Conservation (phyloP, 768 basidiomycete genomes). For the Calocybe gangraenosa region DNA sequence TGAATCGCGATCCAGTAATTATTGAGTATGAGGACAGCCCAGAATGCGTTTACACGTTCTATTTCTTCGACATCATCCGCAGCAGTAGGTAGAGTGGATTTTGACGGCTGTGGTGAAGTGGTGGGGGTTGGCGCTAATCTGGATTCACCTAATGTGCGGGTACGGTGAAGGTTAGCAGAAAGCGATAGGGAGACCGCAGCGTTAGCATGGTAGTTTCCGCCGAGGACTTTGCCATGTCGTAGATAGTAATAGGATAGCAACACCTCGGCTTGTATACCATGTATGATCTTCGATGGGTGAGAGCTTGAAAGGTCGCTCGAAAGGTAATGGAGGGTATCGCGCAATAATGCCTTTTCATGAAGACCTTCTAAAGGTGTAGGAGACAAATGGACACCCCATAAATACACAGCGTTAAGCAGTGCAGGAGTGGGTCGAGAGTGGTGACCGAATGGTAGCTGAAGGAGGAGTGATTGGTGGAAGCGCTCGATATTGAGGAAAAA, state of each 20-base stretch:
- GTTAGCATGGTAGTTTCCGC: constrained; percentile 47
- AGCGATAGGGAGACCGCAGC: constrained; percentile 39
- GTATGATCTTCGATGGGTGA: constrained; percentile 35
- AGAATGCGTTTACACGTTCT: constrained; percentile 30
- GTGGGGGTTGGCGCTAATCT: not conserved
- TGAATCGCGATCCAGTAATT: constrained; percentile 42
- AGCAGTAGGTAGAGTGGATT: constrained; percentile 23
- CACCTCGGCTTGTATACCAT: constrained; percentile 47
- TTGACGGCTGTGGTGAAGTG: constrained; percentile 15
- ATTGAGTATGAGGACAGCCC: constrained; percentile 35
- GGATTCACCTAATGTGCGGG: constrained; percentile 15
- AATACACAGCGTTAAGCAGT: constrained; percentile 32
- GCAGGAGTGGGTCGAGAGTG: constrained; percentile 30
- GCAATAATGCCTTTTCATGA: constrained; percentile 32
- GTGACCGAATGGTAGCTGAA: constrained; percentile 25
- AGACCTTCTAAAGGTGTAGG: constrained; percentile 13
- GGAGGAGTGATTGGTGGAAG: constrained; percentile 34
- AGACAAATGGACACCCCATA: constrained; percentile 33
- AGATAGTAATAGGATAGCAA: constrained; percentile 53
- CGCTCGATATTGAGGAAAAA: constrained; percentile 48
- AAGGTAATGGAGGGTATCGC: constrained; percentile 33
- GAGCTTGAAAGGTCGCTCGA: constrained; percentile 32
- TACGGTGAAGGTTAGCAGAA: constrained; percentile 32
- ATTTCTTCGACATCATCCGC: constrained; percentile 22
- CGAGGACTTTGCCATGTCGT: constrained; percentile 36